Evolutionary conservation across 169 alveolate species (phyloP).

Genomic region (Plasmodium yoelii): DNA sequence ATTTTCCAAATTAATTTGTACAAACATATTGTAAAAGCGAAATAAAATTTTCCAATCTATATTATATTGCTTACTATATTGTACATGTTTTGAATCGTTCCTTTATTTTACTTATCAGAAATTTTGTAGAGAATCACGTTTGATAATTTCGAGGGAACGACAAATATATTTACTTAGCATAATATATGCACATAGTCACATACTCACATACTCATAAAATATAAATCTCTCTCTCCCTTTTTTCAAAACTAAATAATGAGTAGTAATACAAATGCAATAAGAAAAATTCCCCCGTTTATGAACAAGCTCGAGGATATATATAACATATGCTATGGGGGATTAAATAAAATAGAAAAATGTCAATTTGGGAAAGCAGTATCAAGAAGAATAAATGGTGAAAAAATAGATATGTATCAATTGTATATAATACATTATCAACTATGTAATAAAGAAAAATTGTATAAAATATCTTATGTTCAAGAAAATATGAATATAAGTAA

Average conservation of each 20-base stretch:
- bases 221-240: too few relatives aligned
- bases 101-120: too few relatives aligned
- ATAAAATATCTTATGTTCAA: conserved; percentile 61
- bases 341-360: conserved; percentile 54
- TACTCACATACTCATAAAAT: too few relatives aligned
- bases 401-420: conserved; percentile 36
- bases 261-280: conserved; percentile 13
- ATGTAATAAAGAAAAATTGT: conserved; percentile 55
- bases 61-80: too few relatives aligned
- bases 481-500: conserved; percentile 50
- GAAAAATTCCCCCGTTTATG: conserved; percentile 74
- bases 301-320: conserved; percentile 52
- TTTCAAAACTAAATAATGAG: conserved; percentile 4
- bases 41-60: too few relatives aligned
- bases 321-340: conserved; percentile 60
- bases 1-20: too few relatives aligned
- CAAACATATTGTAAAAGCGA: too few relatives aligned
- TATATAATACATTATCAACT: conserved; percentile 65
- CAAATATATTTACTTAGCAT: too few relatives aligned
- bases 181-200: too few relatives aligned
- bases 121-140: too few relatives aligned
- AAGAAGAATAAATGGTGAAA: conserved; percentile 20
- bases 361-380: conserved; percentile 29
- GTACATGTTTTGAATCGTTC: too few relatives aligned
- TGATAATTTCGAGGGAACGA: too few relatives aligned